These are phyloP conservation scores for Histomonas meleagridis DNA, from an alignment of 208 protist genomes.

Conservation along the genomic window DNA sequence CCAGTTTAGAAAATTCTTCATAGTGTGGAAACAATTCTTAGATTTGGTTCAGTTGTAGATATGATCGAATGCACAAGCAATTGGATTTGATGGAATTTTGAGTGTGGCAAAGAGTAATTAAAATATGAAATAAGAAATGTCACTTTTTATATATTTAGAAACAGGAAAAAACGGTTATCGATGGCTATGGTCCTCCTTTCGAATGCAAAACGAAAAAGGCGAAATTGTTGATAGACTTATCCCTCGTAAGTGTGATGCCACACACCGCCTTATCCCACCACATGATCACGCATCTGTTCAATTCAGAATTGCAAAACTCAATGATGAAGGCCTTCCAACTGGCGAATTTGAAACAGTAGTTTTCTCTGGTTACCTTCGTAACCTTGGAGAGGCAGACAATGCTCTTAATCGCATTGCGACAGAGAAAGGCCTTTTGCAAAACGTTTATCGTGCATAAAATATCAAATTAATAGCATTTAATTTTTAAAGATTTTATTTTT, in stretches of 20 bases:
- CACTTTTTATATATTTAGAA: too few relatives aligned
- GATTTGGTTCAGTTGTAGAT: too few relatives aligned
- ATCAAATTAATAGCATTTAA: too few relatives aligned
- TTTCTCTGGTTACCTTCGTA: not conserved
- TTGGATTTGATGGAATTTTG: too few relatives aligned
- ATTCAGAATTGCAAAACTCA: not conserved
- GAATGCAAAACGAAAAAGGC: constrained; percentile 21
- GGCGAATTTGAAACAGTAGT: constrained; percentile 19
- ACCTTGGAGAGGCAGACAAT: not conserved
- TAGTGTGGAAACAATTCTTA: too few relatives aligned
- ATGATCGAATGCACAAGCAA: too few relatives aligned
- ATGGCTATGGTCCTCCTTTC: too few relatives aligned
- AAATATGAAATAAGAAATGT: too few relatives aligned
- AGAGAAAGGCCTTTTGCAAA: not conserved
- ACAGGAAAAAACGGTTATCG: too few relatives aligned
- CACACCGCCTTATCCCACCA: not conserved
- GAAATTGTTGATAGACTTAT: constrained; percentile 5
- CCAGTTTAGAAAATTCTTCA: too few relatives aligned
- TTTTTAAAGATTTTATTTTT: too few relatives aligned
- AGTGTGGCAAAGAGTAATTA: too few relatives aligned
- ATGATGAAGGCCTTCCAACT: constrained; percentile 12
- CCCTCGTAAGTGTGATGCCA: not conserved
- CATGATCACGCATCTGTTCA: constrained; percentile 26
- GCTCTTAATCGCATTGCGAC: constrained; percentile 15
- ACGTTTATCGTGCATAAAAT: not conserved